Evolutionary conservation across 345 rosid species (phyloP), one percentile per base, ranked within the genome.

Genomic region (Excoecaria agallocha): DNA sequence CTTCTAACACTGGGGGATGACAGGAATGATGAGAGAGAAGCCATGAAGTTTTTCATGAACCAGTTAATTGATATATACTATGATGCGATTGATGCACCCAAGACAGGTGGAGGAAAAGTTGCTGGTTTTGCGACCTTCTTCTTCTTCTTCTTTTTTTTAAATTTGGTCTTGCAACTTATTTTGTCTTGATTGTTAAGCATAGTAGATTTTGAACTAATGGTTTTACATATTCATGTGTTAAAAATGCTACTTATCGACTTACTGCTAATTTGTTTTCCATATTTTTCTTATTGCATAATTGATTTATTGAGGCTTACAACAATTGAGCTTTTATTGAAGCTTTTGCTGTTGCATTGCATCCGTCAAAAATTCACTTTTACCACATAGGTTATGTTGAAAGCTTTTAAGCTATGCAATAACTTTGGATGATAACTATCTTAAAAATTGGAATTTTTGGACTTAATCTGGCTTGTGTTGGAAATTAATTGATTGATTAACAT

Each of bases 41-140:
- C 5, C 19, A 68, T 87, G 85, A 83, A 74, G 79, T 24, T 73
- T 57, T 87, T 86, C 22, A 74, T 94, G 62, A 20, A 12, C 1
- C 70, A 24, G 50, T 73, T 90, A 66, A 78, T 88, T 41, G 85
- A 92, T 75, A 67, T 86, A 61, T 92, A 90, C 70, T 94, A 90
- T 76, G 92, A 92, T 75, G 93, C 98, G 67, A 70, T 94, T 10
- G 97, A 92, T 85, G 96, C 97, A 64, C 89, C 91, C 0, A 93
- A 93, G 58, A 85, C 79, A 16, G 67, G 86, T 11, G 90, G 88
- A 49, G 38, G 7, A 71, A 82, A 82, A 86, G 93, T 86, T 61
- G 16, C 58, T 48, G n/a, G n/a, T n/a, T n/a, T n/a, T n/a, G n/a
- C 52, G 3, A 22, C n/a, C n/a, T n/a, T n/a, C n/a, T n/a, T 71